These are phyloP conservation scores for Orbilia brochopaga DNA, from an alignment of 2,329 filamentous ascomycete species.

Conservation along the genomic window DNA sequence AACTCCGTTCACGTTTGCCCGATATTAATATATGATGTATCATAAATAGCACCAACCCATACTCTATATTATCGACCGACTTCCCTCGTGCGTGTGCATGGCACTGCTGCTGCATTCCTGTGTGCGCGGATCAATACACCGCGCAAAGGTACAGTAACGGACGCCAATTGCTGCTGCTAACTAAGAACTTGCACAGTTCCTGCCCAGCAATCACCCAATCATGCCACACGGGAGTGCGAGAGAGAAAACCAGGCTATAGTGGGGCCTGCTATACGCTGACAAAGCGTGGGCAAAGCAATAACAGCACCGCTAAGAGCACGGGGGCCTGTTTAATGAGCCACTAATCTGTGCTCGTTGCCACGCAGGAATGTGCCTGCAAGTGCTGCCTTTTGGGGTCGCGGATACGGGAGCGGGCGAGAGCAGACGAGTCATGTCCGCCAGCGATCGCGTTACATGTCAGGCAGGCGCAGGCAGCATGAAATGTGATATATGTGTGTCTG, in stretches of 20 bases:
- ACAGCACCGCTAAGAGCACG: background rate
- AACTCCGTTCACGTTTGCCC: no score
- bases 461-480: background rate
- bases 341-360: background rate
- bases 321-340: conserved; percentile 5
- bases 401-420: background rate
- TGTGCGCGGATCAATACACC: no score
- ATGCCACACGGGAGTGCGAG: conserved; percentile 5
- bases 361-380: background rate
- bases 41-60: no score
- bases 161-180: no score
- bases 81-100: no score
- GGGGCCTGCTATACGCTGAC: background rate
- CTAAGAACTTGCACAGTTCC: no score
- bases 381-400: background rate
- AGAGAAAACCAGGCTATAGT: background rate
- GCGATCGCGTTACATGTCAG: background rate
- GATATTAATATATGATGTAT: no score
- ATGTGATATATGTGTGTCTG: no score
- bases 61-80: no score
- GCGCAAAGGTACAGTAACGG: no score
- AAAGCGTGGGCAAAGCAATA: background rate
- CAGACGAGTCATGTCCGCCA: conserved; percentile 4
- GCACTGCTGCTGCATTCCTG: no score
- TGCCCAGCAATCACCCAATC: background rate